phyloP scores from a whole-genome alignment of 139 green algal genomes.

The Chlorokybus atmophyticus region DNA sequence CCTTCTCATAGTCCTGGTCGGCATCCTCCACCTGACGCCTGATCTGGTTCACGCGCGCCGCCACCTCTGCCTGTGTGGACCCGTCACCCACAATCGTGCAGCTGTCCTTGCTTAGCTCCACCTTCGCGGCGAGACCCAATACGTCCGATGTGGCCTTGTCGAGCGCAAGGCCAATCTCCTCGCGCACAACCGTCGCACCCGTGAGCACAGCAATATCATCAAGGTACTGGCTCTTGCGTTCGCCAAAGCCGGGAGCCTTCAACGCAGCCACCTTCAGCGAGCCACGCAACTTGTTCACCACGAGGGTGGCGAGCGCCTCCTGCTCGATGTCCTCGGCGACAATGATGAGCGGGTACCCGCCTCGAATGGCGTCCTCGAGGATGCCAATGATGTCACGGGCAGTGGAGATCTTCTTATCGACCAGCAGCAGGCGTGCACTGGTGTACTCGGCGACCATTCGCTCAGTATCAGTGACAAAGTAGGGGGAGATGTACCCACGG shows the following conservation, averaged over 20 bases:
- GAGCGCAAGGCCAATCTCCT: slow-evolving; percentile 89
- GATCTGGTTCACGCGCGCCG: slow-evolving; percentile 89
- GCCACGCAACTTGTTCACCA: slow-evolving; percentile 99
- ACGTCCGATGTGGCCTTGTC: slow-evolving; percentile 84
- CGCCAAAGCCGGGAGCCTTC: slow-evolving; percentile 97
- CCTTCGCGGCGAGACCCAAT: slow-evolving; percentile 79
- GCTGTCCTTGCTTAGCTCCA: slow-evolving; percentile 78
- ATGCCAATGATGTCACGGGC: slow-evolving; percentile 90
- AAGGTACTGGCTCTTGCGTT: slow-evolving; percentile 95
- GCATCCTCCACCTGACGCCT: slow-evolving; percentile 56
- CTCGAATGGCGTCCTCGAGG: slow-evolving; percentile 80
- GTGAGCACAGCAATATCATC: slow-evolving; percentile 99
- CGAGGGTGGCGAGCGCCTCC: slow-evolving; percentile 94
- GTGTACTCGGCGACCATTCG: slow-evolving; percentile 75
- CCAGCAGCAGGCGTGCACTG: slow-evolving; percentile 72
- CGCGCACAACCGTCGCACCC: slow-evolving; percentile 74
- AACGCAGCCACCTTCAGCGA: slow-evolving; percentile 78
- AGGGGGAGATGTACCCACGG: slow-evolving; percentile 94
- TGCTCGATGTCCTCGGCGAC: slow-evolving; percentile 99
- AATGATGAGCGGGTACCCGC: slow-evolving; percentile 87
- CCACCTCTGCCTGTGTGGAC: slow-evolving; percentile 59
- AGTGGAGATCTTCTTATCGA: slow-evolving; percentile 98
- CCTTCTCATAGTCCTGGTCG: slow-evolving; percentile 85
- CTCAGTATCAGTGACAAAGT: slow-evolving; percentile 99
- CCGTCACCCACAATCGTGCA: slow-evolving; percentile 94